Base-by-base conservation (phyloP, 192 early-diverging fungal genomes). In the Radiomyces spectabilis region DNA sequence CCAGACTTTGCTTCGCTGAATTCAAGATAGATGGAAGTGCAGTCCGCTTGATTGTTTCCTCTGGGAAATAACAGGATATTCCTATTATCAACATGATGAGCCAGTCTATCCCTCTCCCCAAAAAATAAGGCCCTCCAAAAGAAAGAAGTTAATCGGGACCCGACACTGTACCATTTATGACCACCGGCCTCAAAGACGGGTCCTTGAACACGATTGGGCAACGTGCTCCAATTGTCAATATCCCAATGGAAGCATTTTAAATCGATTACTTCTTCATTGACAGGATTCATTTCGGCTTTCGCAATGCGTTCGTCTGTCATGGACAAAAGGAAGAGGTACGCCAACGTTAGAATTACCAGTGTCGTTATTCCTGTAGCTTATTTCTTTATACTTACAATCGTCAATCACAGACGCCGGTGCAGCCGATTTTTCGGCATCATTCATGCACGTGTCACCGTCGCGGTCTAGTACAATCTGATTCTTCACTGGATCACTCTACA, bases 11-110 rank as follows among this genome's bases (percentile, higher is more conserved):
- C 84, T 51, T 93, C 86, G 32, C 88, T 74, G 67, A 75, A 87
- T 51, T 98, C 92, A 15, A 98, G 60, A 66, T 93, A 98, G 38
- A 93, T 73, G 8, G 93, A 91, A 31, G 91, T 65, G 0, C 57
- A 69, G 30, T 95, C 88, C 0, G 31, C 41, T 21, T 59, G 69
- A 30, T 81, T 77, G 74, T 96, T 97, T 27, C 96, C 96, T 27
- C 71, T 79, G 26, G 94, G 92, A 65, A 97, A 98, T 22, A 96
- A 60, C 1, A 97, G 73, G 8, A 98, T 73, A 52, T 84, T 73
- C 95, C 95, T 92, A 33, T 26, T 10, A 27, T 29, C 6, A 48
- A 21, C 24, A 22, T 29, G 30, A 48, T 29, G 30, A 27, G 30
- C 13, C 24, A 12, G 6, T 15, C 5, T 9, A 21, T 5, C 13